A percentile compares a stretch with the other conserved stretches of the same genome.
Evolutionary conservation across 306 rosid species (phyloP).

Genomic region (Comarum palustre): DNA sequence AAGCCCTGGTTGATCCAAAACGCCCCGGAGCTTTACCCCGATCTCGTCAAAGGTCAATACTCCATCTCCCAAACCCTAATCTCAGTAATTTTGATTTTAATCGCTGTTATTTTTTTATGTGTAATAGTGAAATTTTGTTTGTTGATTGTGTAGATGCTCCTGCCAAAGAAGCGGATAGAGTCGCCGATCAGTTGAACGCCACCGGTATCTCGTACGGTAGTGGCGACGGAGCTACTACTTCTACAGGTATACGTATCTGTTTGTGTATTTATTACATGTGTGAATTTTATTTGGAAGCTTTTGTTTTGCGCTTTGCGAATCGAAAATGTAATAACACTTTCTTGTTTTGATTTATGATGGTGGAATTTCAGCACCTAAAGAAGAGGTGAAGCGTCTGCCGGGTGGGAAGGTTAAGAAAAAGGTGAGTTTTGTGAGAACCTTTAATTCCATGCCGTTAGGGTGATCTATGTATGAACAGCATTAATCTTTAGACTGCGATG

Average conservation of each 20-base stretch:
- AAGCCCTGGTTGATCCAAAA: conserved; percentile 98
- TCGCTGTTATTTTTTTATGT: neutral
- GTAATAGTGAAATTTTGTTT: neutral
- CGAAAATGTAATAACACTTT: neutral
- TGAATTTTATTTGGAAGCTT: neutral
- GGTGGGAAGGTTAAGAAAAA: conserved; percentile 99
- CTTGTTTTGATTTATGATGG: neutral
- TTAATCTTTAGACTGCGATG: neutral
- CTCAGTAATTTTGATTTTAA: neutral
- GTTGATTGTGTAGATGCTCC: conserved; percentile 47
- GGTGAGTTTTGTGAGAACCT: conserved; percentile 33
- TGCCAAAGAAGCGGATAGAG: conserved; percentile 63
- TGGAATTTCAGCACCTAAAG: conserved; percentile 56
- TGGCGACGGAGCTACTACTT: conserved; percentile 75
- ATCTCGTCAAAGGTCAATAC: conserved; percentile 65
- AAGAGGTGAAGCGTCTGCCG: conserved; percentile 94
- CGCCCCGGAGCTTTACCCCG: conserved; percentile 76
- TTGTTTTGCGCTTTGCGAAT: conserved; percentile 9
- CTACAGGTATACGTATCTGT: conserved; percentile 52
- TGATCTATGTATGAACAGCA: neutral
- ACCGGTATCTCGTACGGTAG: conserved; percentile 56
- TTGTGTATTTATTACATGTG: neutral
- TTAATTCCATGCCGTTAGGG: neutral
- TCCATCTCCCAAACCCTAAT: neutral
- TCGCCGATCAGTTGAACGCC: conserved; percentile 61